phyloP scores from a whole-genome alignment of 1,284 basidiomycete species.

The Ganoderma meredithae region DNA sequence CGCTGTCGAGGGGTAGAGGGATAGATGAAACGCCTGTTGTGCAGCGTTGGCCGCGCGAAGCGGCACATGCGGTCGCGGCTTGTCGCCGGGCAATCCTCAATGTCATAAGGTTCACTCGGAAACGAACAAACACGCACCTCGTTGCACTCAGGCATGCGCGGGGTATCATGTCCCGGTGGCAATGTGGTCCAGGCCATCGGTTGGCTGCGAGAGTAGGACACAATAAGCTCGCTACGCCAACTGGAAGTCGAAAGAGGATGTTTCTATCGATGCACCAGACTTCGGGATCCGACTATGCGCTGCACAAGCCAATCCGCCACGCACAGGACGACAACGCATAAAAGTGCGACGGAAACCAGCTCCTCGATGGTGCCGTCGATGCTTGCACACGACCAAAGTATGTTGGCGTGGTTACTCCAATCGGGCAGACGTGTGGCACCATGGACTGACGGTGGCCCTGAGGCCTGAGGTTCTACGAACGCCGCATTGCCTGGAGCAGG shows the following conservation, averaged over 20 bases:
- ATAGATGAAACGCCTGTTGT: not conserved
- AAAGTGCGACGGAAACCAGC: not conserved
- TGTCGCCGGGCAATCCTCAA: not conserved
- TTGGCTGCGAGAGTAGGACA: not conserved
- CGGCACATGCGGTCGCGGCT: not conserved
- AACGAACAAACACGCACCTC: not conserved
- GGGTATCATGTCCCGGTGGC: not conserved
- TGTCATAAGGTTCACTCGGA: not conserved
- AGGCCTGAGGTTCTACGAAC: not conserved
- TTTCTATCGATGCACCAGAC: not conserved
- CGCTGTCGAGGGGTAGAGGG: not conserved
- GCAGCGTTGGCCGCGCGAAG: not conserved
- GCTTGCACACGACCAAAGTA: not conserved
- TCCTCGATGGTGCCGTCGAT: not conserved
- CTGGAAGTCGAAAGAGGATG: not conserved
- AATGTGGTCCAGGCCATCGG: not conserved
- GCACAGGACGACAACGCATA: not conserved
- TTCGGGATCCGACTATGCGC: not conserved
- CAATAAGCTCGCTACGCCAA: not conserved
- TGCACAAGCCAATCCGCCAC: not conserved
- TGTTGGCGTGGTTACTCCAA: conserved; percentile 11
- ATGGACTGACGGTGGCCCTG: not conserved
- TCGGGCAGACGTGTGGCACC: not conserved
- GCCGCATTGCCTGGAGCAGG: not conserved
- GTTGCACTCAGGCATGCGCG: not conserved